Evolutionary conservation across 345 rosid genomes (phyloP).

Genomic region (Gossypium rotundifolium): DNA sequence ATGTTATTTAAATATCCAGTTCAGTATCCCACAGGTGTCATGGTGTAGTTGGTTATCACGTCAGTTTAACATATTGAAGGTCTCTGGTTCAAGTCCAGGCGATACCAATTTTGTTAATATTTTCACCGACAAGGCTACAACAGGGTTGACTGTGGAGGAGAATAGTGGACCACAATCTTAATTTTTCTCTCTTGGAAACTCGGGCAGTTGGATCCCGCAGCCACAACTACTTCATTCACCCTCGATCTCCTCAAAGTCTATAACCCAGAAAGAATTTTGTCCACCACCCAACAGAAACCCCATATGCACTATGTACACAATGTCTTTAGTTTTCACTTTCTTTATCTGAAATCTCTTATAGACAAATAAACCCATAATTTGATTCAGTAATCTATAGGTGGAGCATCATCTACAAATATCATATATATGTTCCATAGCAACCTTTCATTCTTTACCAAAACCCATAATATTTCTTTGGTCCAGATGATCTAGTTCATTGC

Average conservation of each 20-base stretch:
- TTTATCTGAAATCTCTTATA: neutral
- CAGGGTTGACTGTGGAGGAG: too few species aligned
- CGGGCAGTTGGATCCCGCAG: too few species aligned
- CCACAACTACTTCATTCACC: too few species aligned
- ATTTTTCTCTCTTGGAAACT: too few species aligned
- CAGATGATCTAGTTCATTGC: neutral
- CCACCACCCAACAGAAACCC: neutral
- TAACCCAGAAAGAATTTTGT: too few species aligned
- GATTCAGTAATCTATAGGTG: conserved; percentile 56
- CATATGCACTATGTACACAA: too few species aligned
- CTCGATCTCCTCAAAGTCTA: too few species aligned
- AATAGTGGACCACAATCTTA: too few species aligned
- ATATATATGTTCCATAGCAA: neutral
- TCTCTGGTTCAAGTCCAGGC: conserved; percentile 92
- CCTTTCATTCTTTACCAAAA: neutral
- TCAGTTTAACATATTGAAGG: conserved; percentile 97
- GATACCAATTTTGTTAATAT: conserved; percentile 38
- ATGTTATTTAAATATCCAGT: too few species aligned
- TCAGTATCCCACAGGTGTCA: conserved; percentile 36
- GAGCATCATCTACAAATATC: conserved; percentile 25
- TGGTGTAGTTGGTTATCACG: conserved; percentile 99
- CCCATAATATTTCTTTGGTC: neutral
- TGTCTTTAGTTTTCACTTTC: neutral
- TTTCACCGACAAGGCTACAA: too few species aligned
- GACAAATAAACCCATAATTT: conserved; percentile 32